These are phyloP conservation scores for Metschnikowia matae DNA, from an alignment of 805 yeast species.

Conservation along the genomic window DNA sequence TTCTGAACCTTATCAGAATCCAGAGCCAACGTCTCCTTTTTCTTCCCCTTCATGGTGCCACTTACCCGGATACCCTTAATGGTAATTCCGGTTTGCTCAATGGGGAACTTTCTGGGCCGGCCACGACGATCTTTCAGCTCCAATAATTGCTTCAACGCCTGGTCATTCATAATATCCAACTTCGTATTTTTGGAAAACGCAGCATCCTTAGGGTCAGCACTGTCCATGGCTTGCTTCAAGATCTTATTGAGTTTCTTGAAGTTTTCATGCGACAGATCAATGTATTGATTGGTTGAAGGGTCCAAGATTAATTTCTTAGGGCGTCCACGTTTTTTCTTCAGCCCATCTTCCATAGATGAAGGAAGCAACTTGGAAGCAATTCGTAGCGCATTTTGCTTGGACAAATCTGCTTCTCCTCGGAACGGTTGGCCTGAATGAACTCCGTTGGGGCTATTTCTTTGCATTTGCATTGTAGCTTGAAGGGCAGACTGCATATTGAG, in stretches of 20 bases:
- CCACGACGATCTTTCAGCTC: slow-evolving; percentile 45
- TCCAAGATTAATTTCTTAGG: slow-evolving; percentile 40
- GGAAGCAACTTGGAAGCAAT: slow-evolving; percentile 10
- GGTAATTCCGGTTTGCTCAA: slow-evolving; percentile 43
- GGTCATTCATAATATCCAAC: slow-evolving; percentile 9
- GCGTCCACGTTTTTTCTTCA: slow-evolving; percentile 38
- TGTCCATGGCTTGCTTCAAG: slow-evolving; percentile 17
- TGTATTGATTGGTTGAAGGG: slow-evolving; percentile 38
- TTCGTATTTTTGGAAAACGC: slow-evolving; percentile 2
- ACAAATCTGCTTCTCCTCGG: slow-evolving; percentile 2
- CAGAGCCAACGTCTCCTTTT: slow-evolving; percentile 3
- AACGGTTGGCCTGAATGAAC: neutral
- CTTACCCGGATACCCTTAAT: slow-evolving; percentile 41
- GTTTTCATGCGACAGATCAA: slow-evolving; percentile 40
- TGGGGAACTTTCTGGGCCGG: slow-evolving; percentile 47
- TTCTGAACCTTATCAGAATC: slow-evolving; percentile 7
- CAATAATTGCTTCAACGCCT: slow-evolving; percentile 25
- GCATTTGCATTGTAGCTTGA: slow-evolving; percentile 6
- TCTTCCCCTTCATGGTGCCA: slow-evolving; percentile 24
- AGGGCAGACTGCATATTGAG: slow-evolving; percentile 2
- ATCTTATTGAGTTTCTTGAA: slow-evolving; percentile 36
- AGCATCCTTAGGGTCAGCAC: slow-evolving; percentile 3
- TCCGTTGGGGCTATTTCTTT: neutral
- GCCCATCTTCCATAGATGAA: slow-evolving; percentile 9
- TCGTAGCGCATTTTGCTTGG: slow-evolving; percentile 1